Percentiles rank a stretch among this genome's conserved stretches.
These are phyloP conservation scores for Plantago elongata DNA, from an alignment of 257 asterid genomes.

Conservation along the genomic window DNA sequence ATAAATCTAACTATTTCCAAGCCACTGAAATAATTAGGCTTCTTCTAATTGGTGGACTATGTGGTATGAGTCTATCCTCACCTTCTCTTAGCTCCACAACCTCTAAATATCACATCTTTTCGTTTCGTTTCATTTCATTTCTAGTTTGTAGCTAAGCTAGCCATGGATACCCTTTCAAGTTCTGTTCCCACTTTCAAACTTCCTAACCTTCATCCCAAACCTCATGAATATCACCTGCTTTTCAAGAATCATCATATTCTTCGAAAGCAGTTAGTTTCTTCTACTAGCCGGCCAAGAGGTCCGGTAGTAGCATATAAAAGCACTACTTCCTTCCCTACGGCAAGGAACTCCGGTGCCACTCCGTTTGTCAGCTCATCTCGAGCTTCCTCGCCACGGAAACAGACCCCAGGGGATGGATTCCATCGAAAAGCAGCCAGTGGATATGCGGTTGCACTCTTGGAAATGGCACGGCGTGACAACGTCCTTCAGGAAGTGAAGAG, in stretches of 20 bases:
- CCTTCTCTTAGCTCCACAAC: neutral
- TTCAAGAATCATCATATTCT: conserved; percentile 17
- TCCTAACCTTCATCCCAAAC: conserved; percentile 25
- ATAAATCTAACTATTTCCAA: too few species aligned
- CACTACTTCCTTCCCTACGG: conserved; percentile 11
- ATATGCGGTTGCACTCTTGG: conserved; percentile 59
- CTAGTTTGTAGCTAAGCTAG: neutral
- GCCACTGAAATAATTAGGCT: too few species aligned
- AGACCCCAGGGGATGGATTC: conserved; percentile 7
- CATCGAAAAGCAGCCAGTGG: conserved; percentile 40
- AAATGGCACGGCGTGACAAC: conserved; percentile 29
- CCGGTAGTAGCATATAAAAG: conserved; percentile 22
- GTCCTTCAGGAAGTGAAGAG: conserved; percentile 27
- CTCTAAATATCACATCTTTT: neutral
- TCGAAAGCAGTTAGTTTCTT: conserved; percentile 11
- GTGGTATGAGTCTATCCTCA: neutral
- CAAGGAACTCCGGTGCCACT: conserved; percentile 14
- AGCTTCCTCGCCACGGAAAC: conserved; percentile 20
- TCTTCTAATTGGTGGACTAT: neutral
- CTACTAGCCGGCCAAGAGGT: conserved; percentile 13
- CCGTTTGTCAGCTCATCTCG: conserved; percentile 11
- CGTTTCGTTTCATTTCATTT: neutral
- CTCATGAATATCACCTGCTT: conserved; percentile 23
- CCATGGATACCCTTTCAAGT: conserved; percentile 42
- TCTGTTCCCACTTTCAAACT: conserved; percentile 33